Percentiles rank a stretch among this genome's conserved stretches.
Evolutionary conservation across 495 filamentous ascomycete species (phyloP).

Genomic region (Xylaria scruposa): DNA sequence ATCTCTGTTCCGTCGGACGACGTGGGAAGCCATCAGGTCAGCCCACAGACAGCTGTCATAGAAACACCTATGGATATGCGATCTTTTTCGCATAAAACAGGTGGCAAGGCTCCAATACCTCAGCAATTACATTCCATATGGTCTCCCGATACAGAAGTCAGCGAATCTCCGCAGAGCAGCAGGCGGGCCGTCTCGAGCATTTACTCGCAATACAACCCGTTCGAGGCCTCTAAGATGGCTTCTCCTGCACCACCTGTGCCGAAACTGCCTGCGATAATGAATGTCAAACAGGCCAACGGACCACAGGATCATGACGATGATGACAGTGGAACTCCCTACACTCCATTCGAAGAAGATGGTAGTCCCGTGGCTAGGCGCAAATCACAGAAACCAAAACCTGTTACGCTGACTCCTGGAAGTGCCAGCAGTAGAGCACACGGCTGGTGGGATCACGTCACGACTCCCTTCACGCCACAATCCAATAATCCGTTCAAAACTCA

Average conservation of each 20-base stretch:
- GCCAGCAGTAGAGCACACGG: conserved; percentile 70
- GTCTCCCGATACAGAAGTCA: conserved; percentile 58
- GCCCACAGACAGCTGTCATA: conserved; percentile 57
- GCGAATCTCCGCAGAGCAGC: conserved; percentile 37
- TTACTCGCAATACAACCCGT: conserved; percentile 68
- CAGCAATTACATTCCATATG: conserved; percentile 68
- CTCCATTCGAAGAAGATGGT: conserved; percentile 58
- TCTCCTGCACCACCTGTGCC: conserved; percentile 66
- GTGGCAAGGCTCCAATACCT: conserved; percentile 62
- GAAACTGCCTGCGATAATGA: conserved; percentile 59
- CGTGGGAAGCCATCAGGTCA: conserved; percentile 56
- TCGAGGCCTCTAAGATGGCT: conserved; percentile 35
- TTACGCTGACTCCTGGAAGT: conserved; percentile 39
- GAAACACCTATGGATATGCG: conserved; percentile 47
- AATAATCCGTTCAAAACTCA: conserved; percentile 49
- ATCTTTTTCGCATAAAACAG: conserved; percentile 43
- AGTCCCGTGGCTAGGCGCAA: conserved; percentile 43
- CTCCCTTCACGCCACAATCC: conserved; percentile 64
- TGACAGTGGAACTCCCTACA: conserved; percentile 42
- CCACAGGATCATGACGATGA: conserved; percentile 35
- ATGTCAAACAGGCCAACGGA: conserved; percentile 21
- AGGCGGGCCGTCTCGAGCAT: conserved; percentile 64
- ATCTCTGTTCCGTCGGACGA: conserved; percentile 70
- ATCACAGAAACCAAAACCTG: conserved; percentile 38
- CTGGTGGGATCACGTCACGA: conserved; percentile 89